These are phyloP conservation scores for Xerocomus amazonicus DNA, from an alignment of 1,284 basidiomycete genomes.

Conservation along the genomic window DNA sequence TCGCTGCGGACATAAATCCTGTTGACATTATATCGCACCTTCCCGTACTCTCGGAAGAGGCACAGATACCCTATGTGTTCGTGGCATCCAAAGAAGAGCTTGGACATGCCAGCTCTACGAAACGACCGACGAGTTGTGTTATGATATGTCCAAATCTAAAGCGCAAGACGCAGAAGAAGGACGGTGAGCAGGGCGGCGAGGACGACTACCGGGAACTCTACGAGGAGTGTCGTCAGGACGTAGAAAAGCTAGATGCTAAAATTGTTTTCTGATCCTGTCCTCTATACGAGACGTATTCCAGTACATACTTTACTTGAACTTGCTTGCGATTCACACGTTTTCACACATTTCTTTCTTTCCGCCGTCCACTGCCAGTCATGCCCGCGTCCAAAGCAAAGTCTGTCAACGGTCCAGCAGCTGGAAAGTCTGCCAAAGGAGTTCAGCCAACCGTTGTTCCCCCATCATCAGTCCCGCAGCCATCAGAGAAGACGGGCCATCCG, in stretches of 20 bases:
- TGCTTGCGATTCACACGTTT: constrained; percentile 16
- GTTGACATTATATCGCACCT: constrained; percentile 98
- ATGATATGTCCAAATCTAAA: constrained; percentile 86
- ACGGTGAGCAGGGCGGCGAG: constrained; percentile 57
- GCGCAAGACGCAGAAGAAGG: constrained; percentile 64
- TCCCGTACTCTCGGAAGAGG: constrained; percentile 93
- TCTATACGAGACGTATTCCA: no score
- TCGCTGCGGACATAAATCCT: constrained; percentile 97
- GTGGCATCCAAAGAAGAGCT: constrained; percentile 91
- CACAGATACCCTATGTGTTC: constrained; percentile 89
- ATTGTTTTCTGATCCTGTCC: constrained; percentile 53
- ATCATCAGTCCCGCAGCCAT: constrained; percentile 43
- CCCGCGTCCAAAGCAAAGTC: constrained; percentile 57
- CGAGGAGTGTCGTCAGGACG: constrained; percentile 82
- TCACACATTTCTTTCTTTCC: constrained; percentile 8
- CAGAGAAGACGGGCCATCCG: constrained; percentile 39
- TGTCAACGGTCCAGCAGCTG: constrained; percentile 43
- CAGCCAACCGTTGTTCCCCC: constrained; percentile 45
- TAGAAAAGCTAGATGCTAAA: constrained; percentile 74
- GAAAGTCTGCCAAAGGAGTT: constrained; percentile 35
- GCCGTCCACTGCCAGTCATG: constrained; percentile 27
- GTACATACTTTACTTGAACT: no score
- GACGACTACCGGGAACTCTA: constrained; percentile 84
- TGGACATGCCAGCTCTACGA: constrained; percentile 93
- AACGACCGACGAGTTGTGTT: constrained; percentile 97